Percentiles rank a stretch among this genome's conserved stretches.
Conservation (phyloP, 2,329 filamentous ascomycete genomes). For the Phialophora chinensis region DNA sequence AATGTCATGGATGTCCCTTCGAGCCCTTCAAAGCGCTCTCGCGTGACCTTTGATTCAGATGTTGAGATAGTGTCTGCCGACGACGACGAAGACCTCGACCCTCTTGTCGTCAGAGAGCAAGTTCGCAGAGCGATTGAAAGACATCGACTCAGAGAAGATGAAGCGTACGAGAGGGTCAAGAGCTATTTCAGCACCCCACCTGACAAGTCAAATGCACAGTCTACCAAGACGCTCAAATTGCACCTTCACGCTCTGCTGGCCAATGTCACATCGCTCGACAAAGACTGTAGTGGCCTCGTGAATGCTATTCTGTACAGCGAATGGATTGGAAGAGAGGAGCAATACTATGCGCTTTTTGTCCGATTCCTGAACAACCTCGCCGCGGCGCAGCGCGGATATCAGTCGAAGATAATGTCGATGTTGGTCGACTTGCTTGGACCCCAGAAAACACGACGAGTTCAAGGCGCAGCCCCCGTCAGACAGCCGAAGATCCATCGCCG, state of each 20-base stretch:
- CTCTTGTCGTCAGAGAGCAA: conserved; percentile 63
- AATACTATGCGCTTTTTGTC: conserved; percentile 63
- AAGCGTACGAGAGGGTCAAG: conserved; percentile 63
- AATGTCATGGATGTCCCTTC: conserved; percentile 37
- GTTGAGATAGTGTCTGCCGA: conserved; percentile 44
- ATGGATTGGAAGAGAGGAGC: conserved; percentile 67
- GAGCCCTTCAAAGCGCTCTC: conserved; percentile 49
- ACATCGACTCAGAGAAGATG: conserved; percentile 59
- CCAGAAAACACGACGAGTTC: conserved; percentile 59
- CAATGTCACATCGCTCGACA: conserved; percentile 62
- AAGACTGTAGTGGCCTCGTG: conserved; percentile 64
- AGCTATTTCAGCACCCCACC: conserved; percentile 58
- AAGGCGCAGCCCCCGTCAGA: conserved; percentile 63
- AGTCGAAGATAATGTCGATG: conserved; percentile 76
- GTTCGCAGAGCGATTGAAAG: conserved; percentile 64
- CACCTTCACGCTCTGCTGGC: conserved; percentile 65
- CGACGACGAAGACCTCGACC: conserved; percentile 40
- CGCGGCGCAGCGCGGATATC: conserved; percentile 80
- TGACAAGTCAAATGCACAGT: conserved; percentile 56
- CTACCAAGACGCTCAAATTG: conserved; percentile 59
- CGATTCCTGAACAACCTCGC: conserved; percentile 68
- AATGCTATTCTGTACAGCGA: conserved; percentile 63
- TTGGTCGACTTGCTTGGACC: conserved; percentile 77
- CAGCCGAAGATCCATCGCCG: conserved; percentile 71
- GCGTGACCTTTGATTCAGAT: conserved; percentile 52